A percentile compares a stretch with the other conserved stretches of the same genome.
Evolutionary conservation across 495 filamentous ascomycete genomes (phyloP).

Genomic region (Lepraria neglecta): DNA sequence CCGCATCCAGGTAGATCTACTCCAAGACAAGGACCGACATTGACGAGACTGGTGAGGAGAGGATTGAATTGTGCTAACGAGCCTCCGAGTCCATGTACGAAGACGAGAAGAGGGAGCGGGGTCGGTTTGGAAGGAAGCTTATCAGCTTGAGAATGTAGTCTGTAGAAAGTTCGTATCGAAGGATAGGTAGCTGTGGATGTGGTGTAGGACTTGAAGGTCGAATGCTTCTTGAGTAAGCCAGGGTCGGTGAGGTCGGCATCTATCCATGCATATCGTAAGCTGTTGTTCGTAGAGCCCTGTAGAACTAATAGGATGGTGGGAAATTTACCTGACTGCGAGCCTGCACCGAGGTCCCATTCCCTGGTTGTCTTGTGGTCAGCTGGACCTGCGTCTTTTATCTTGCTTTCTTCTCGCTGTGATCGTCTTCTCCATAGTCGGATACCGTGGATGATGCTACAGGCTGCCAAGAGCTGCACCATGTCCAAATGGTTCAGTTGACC

Average conservation of each 20-base stretch:
- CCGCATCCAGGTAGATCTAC: constrained; percentile 91
- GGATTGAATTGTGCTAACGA: constrained; percentile 82
- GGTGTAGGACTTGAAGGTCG: constrained; percentile 62
- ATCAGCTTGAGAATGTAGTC: constrained; percentile 69
- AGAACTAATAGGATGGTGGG: neutral
- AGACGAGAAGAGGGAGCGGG: constrained; percentile 79
- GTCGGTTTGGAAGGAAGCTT: constrained; percentile 65
- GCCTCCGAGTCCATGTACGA: constrained; percentile 86
- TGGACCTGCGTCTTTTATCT: constrained; percentile 6
- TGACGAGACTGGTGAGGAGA: constrained; percentile 72
- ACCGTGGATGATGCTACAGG: constrained; percentile 17
- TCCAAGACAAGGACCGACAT: constrained; percentile 79
- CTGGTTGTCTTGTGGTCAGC: constrained; percentile 3
- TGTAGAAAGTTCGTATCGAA: constrained; percentile 74
- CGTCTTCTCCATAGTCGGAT: constrained; percentile 18
- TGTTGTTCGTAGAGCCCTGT: neutral
- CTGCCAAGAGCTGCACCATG: constrained; percentile 21
- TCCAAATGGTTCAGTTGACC: constrained; percentile 18
- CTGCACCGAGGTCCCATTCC: neutral
- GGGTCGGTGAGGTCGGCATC: constrained; percentile 52
- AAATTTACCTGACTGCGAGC: constrained; percentile 8
- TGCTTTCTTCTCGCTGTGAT: constrained; percentile 6
- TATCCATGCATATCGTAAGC: constrained; percentile 8
- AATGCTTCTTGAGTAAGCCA: constrained; percentile 69
- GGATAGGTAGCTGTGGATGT: constrained; percentile 66